Conservation (phyloP, 1,284 basidiomycete species). For the Cutaneotrichosporon dermatis region DNA sequence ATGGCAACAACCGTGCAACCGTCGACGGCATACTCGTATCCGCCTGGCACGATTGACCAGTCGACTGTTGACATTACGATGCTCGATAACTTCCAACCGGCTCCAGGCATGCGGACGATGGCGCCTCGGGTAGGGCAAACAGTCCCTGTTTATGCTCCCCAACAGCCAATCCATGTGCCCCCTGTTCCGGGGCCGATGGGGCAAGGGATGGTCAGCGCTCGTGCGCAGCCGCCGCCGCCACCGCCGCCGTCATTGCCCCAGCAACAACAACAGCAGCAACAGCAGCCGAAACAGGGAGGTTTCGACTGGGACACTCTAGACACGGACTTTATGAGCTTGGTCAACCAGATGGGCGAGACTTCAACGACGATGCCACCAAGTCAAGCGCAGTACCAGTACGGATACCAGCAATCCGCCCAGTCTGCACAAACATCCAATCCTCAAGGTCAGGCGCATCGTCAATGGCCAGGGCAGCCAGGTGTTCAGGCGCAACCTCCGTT, state of each 20-base stretch:
- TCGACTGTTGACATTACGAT: slow-evolving; percentile 4
- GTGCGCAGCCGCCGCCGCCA: background rate
- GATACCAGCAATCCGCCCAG: background rate
- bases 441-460: no score
- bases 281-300: no score
- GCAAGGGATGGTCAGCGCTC: background rate
- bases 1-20: background rate
- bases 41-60: background rate
- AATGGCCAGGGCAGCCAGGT: no score
- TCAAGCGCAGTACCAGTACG: background rate
- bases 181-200: background rate
- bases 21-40: slow-evolving; percentile 1
- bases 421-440: no score
- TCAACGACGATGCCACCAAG: background rate
- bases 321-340: slow-evolving; percentile 30
- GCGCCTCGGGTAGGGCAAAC: background rate
- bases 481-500: no score
- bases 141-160: background rate
- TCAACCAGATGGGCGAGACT: slow-evolving; percentile 23
- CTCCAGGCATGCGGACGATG: slow-evolving; percentile 2
- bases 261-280: background rate
- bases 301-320: slow-evolving; percentile 39
- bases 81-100: slow-evolving; percentile 5
- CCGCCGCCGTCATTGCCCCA: background rate
- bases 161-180: background rate